Conservation (phyloP, 495 filamentous ascomycete genomes). For the Penicillium paxilli region DNA sequence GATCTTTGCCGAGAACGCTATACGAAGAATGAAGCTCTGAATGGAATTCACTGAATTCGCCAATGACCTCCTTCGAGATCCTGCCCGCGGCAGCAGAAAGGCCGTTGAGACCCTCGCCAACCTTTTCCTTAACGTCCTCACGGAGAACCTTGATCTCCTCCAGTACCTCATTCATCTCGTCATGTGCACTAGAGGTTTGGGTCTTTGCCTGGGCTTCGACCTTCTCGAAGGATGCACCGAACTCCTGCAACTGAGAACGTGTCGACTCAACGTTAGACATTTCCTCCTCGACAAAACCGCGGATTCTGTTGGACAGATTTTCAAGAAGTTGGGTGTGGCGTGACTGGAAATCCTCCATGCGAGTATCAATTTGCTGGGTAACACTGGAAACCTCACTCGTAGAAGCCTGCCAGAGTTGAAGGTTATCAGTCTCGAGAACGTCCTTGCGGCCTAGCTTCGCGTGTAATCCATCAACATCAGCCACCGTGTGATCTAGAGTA, state of each 20-base stretch:
- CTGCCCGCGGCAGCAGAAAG: constrained; percentile 81
- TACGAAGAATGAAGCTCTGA: constrained; percentile 83
- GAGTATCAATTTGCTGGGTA: constrained; percentile 72
- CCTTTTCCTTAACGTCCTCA: constrained; percentile 80
- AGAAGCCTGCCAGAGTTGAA: constrained; percentile 75
- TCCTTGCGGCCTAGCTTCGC: constrained; percentile 81
- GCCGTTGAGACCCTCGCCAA: constrained; percentile 82
- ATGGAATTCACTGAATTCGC: constrained; percentile 80
- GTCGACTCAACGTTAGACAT: constrained; percentile 64
- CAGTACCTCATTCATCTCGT: constrained; percentile 86
- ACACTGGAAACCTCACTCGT: constrained; percentile 70
- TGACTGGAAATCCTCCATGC: constrained; percentile 64
- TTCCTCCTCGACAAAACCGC: constrained; percentile 70
- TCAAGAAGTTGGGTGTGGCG: constrained; percentile 71
- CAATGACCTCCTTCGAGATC: constrained; percentile 89
- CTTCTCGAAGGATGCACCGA: constrained; percentile 61
- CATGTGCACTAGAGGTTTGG: constrained; percentile 69
- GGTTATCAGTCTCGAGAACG: constrained; percentile 76
- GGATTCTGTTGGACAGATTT: constrained; percentile 66
- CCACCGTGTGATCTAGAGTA: constrained; percentile 71
- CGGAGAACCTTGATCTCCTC: constrained; percentile 89
- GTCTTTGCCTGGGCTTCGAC: constrained; percentile 65
- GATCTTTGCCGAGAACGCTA: constrained; percentile 82
- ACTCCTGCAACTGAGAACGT: constrained; percentile 66
- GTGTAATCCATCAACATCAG: constrained; percentile 76